Evolutionary conservation across 2,329 filamentous ascomycete genomes (phyloP).

Genomic region (Apiospora phragmitis): DNA sequence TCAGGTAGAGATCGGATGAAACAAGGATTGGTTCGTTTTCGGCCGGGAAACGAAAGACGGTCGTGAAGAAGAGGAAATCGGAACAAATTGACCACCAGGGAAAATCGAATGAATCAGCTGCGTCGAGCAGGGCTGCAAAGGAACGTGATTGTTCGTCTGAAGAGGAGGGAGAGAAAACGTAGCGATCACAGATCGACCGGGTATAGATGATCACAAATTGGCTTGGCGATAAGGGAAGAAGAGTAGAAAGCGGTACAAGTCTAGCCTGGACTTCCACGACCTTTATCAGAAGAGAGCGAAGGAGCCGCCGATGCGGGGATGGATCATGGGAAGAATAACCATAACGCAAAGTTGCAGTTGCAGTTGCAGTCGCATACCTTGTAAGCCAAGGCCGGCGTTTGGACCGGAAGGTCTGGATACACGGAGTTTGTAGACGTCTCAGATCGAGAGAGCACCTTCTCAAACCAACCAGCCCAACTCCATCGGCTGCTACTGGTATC

Average conservation of each 20-base stretch:
- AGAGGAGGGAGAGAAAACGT: background rate
- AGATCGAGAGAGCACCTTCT: background rate
- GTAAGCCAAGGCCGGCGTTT: background rate
- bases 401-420: background rate
- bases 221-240: constrained; percentile 2
- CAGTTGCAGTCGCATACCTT: background rate
- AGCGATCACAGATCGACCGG: constrained; percentile 8
- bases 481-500: background rate
- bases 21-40: constrained; percentile 6
- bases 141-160: background rate
- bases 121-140: background rate
- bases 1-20: constrained; percentile 11
- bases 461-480: background rate
- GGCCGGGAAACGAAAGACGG: background rate
- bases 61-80: background rate
- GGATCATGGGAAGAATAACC: background rate
- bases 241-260: background rate
- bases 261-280: constrained; percentile 1
- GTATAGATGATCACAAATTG: constrained; percentile 4
- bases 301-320: background rate
- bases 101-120: background rate
- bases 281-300: background rate
- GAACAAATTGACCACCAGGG: background rate
- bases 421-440: background rate
- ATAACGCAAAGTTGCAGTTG: background rate